A percentile compares a stretch with the other conserved stretches of the same genome.
Evolutionary conservation across 2,329 filamentous ascomycete species (phyloP).

Genomic region (Podosphaera aphanis): DNA sequence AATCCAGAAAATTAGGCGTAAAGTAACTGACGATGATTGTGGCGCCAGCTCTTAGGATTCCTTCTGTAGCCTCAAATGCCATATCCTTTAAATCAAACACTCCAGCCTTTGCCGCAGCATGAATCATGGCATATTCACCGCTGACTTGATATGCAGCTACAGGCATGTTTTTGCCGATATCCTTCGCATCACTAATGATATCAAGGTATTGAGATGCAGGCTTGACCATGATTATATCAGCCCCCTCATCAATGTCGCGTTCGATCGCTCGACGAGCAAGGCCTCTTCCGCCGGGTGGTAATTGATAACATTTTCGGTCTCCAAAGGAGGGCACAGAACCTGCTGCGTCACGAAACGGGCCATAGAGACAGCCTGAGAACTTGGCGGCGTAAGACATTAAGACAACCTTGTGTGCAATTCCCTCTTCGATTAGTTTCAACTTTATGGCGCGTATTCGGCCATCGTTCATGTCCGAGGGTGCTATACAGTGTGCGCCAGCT

Average conservation of each 20-base stretch:
- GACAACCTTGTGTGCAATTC: slow-evolving; percentile 71
- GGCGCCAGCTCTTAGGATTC: slow-evolving; percentile 77
- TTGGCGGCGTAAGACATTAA: slow-evolving; percentile 98
- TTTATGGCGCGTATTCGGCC: slow-evolving; percentile 94
- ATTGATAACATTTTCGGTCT: slow-evolving; percentile 88
- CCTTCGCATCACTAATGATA: slow-evolving; percentile 93
- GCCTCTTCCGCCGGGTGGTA: slow-evolving; percentile 77
- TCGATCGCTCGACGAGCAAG: slow-evolving; percentile 75
- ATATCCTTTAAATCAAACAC: slow-evolving; percentile 89
- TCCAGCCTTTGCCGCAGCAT: slow-evolving; percentile 81
- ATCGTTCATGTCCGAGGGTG: slow-evolving; percentile 97
- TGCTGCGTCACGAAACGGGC: slow-evolving; percentile 88
- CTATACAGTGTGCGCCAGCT: slow-evolving; percentile 88
- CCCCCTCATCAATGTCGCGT: slow-evolving; percentile 77
- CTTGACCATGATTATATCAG: slow-evolving; percentile 98
- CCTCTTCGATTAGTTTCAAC: slow-evolving; percentile 85
- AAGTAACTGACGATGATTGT: slow-evolving; percentile 91
- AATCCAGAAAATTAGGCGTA: slow-evolving; percentile 55
- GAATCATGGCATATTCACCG: slow-evolving; percentile 95
- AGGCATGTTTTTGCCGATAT: slow-evolving; percentile 73
- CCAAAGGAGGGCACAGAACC: slow-evolving; percentile 80
- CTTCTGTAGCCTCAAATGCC: slow-evolving; percentile 85
- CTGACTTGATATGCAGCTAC: slow-evolving; percentile 93
- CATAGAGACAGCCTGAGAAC: slow-evolving; percentile 89
- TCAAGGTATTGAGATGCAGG: slow-evolving; percentile 88